Base-by-base conservation (phyloP, 208 protist species). In the Leishmania lainsoni region DNA sequence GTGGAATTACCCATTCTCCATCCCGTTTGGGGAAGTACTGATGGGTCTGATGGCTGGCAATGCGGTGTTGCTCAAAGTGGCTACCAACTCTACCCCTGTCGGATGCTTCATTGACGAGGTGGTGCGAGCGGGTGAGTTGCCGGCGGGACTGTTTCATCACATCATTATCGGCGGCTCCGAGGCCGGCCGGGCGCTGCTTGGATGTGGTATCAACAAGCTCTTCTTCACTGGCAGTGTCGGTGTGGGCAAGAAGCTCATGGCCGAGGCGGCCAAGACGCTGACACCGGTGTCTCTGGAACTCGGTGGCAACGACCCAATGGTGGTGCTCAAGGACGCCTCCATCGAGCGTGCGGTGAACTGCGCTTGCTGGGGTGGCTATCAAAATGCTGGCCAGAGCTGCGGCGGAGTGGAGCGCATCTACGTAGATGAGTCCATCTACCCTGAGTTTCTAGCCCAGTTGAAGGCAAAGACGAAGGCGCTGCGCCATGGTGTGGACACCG, bases 1-100 rank as follows among this genome's bases (percentile, higher is more conserved):
- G 45, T 97, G 94, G 93, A 97, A 97, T 74, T 97, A 92, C 81
- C 94, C 94, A 16, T 94, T 96, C 75, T 75, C 92, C 14, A 95
- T 97, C 65, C 93, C 94, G 17, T 97, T 97, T 81, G 91, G 86
- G 1, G 93, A 97, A 76, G 81, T 97, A 16, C 59, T 96, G 29
- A 96, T 96, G 93, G 93, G 76, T 0, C 78, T 96, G 35, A 96
- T 97, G 93, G 89, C 94, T 5, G 92, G 94, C 48, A 97, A 97
- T 73, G 91, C 87, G 32, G 83, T 96, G 29, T 39, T 96, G 29
- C 82, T 97, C 48, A 96, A 96, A 82, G 92, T 96, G 35, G 90
- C 90, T 32, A 87, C 87, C 17, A 89, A 92, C 73, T 90, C 85
- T 12, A 83, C 87, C 4, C 80, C 79, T 16, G 89, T 96, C 3